These are phyloP conservation scores for Fomes fomentarius DNA, from an alignment of 1,284 basidiomycete genomes.

Conservation along the genomic window DNA sequence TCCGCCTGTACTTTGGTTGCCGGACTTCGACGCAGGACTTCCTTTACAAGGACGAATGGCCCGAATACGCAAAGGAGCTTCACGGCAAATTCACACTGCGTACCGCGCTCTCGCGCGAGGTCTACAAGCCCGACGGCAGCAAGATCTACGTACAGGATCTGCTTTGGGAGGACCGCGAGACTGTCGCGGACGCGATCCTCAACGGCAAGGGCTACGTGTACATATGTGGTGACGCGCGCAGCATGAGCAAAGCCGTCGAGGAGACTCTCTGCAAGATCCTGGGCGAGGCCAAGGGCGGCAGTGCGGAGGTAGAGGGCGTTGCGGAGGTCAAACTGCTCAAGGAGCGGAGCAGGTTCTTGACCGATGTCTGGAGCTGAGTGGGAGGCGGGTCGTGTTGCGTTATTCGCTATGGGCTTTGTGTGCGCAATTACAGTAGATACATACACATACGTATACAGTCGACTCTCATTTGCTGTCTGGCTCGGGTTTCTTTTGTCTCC, in stretches of 20 bases:
- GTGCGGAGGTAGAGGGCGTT: constrained; percentile 81
- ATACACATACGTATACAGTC: not conserved
- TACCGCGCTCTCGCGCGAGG: constrained; percentile 88
- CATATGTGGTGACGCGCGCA: constrained; percentile 96
- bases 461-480: constrained; percentile 8
- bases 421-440: too few relatives aligned
- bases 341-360: constrained; percentile 82
- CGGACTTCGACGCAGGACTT: constrained; percentile 88
- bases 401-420: too few relatives aligned
- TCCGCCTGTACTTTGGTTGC: constrained; percentile 97
- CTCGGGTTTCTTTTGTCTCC: not conserved
- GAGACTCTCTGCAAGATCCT: constrained; percentile 84
- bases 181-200: constrained; percentile 87
- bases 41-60: constrained; percentile 96
- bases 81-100: constrained; percentile 91
- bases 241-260: constrained; percentile 95
- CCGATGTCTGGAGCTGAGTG: constrained; percentile 70
- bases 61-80: constrained; percentile 83
- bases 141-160: constrained; percentile 99
- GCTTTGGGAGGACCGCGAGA: constrained; percentile 83
- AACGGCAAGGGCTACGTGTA: constrained; percentile 95
- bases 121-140: constrained; percentile 88
- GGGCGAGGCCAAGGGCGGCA: constrained; percentile 92
- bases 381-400: not conserved
- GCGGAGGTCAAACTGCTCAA: constrained; percentile 94